A percentile compares a stretch with the other conserved stretches of the same genome.
Evolutionary conservation across 129 eudicot species (phyloP).

Genomic region (Smallanthus sonchifolius): DNA sequence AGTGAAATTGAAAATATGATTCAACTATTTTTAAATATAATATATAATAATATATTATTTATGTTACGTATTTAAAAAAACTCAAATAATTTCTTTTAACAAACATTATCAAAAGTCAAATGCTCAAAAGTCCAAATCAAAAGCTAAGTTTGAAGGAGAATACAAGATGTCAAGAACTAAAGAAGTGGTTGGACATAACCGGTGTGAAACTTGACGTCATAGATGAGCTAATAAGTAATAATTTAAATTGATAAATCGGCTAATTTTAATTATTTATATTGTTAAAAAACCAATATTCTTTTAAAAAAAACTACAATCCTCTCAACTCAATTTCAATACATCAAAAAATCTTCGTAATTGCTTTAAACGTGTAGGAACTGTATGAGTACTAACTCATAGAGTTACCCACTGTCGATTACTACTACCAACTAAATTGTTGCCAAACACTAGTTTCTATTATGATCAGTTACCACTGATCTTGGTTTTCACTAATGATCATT

Average conservation of each 20-base stretch:
- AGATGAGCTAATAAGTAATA: not conserved
- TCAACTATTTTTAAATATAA: not conserved
- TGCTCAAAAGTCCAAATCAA: not conserved
- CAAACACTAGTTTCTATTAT: too few relatives aligned
- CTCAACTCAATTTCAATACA: too few relatives aligned
- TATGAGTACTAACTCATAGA: too few relatives aligned
- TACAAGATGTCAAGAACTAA: not conserved
- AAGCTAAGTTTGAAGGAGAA: constrained; percentile 13
- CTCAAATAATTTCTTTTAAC: not conserved
- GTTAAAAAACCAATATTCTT: too few relatives aligned
- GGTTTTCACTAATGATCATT: too few relatives aligned
- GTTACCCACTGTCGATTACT: too few relatives aligned
- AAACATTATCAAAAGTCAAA: constrained; percentile 11
- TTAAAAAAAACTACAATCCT: too few relatives aligned
- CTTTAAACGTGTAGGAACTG: too few relatives aligned
- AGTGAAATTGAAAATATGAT: not conserved
- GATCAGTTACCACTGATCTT: too few relatives aligned
- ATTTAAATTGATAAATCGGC: not conserved
- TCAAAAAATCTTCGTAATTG: too few relatives aligned
- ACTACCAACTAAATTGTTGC: too few relatives aligned
- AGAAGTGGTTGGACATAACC: constrained; percentile 20
- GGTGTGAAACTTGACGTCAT: constrained; percentile 40
- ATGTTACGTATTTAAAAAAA: not conserved
- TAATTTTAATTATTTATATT: too few relatives aligned
- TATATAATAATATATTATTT: not conserved